Conservation (phyloP, 768 basidiomycete genomes). For the Hemileccinum impolitum region DNA sequence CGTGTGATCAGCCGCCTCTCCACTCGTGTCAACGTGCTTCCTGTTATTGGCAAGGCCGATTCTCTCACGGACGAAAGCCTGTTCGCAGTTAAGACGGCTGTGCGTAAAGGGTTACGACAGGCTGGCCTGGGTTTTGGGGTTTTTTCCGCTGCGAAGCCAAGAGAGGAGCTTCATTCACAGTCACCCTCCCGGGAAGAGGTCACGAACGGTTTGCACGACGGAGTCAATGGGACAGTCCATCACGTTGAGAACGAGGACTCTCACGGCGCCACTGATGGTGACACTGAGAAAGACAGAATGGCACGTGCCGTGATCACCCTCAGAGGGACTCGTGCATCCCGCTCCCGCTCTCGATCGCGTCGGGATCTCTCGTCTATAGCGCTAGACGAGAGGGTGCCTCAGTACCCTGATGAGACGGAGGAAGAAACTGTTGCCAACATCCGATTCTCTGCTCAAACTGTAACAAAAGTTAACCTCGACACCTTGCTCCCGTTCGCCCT, state of each 20-base stretch:
- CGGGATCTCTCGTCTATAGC: conserved; percentile 61
- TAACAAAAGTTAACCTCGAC: conserved; percentile 58
- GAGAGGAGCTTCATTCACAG: conserved; percentile 9
- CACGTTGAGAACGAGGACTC: conserved; percentile 26
- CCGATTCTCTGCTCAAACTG: conserved; percentile 69
- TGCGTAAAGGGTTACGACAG: conserved; percentile 62
- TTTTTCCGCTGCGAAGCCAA: conserved; percentile 48
- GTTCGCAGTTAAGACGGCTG: conserved; percentile 63
- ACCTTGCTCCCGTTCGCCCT: conserved; percentile 73
- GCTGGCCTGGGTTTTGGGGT: conserved; percentile 77
- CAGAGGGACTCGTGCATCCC: conserved; percentile 40
- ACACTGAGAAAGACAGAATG: conserved; percentile 49
- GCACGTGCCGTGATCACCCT: conserved; percentile 79
- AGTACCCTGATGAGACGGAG: conserved; percentile 53
- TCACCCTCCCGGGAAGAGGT: conserved; percentile 16
- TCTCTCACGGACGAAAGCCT: conserved; percentile 81
- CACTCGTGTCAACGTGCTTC: conserved; percentile 73
- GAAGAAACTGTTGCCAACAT: conserved; percentile 70
- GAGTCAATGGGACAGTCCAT: conserved; percentile 27
- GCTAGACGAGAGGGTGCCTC: conserved; percentile 56
- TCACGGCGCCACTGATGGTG: conserved; percentile 35
- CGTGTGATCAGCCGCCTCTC: conserved; percentile 75
- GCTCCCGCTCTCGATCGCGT: conserved; percentile 73
- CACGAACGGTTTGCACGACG: conserved; percentile 22
- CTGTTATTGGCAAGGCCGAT: conserved; percentile 77